Percentiles rank a stretch among this genome's conserved stretches.
These are phyloP conservation scores for Leccinellum rugosiceps DNA, from an alignment of 768 basidiomycete species.

Conservation along the genomic window DNA sequence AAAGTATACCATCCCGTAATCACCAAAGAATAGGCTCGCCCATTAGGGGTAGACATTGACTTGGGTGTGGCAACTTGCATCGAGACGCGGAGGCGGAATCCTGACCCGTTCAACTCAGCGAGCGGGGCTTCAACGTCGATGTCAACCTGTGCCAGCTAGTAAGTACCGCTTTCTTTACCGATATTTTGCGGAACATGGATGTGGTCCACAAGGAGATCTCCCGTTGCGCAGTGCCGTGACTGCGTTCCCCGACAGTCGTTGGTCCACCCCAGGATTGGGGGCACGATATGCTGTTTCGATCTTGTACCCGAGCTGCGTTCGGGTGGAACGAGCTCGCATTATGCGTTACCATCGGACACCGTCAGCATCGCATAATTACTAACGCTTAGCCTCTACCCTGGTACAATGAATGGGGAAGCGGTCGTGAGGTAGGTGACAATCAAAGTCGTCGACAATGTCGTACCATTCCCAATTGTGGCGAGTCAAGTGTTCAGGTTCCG, in stretches of 20 bases:
- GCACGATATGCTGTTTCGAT: background rate
- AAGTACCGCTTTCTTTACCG: background rate
- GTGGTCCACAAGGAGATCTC: background rate
- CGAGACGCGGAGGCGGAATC: background rate
- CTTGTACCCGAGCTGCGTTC: background rate
- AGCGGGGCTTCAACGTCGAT: no score
- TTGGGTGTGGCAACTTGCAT: background rate
- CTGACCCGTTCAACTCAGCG: slow-evolving; percentile 2
- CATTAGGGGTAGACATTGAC: no score
- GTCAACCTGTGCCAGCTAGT: no score
- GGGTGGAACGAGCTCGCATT: background rate
- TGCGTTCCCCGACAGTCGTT: background rate
- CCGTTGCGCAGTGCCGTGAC: background rate
- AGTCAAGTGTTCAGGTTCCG: slow-evolving; percentile 8
- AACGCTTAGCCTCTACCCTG: background rate
- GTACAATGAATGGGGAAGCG: background rate
- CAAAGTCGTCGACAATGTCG: background rate
- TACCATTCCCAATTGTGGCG: slow-evolving; percentile 11
- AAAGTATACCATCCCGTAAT: background rate
- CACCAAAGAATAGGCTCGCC: background rate
- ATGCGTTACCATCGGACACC: background rate
- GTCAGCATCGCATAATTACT: background rate
- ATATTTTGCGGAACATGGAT: background rate
- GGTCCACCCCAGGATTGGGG: background rate
- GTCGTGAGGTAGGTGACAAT: background rate